Base-by-base conservation (phyloP, 768 basidiomycete species). In the Pulveroboletus sp. region DNA sequence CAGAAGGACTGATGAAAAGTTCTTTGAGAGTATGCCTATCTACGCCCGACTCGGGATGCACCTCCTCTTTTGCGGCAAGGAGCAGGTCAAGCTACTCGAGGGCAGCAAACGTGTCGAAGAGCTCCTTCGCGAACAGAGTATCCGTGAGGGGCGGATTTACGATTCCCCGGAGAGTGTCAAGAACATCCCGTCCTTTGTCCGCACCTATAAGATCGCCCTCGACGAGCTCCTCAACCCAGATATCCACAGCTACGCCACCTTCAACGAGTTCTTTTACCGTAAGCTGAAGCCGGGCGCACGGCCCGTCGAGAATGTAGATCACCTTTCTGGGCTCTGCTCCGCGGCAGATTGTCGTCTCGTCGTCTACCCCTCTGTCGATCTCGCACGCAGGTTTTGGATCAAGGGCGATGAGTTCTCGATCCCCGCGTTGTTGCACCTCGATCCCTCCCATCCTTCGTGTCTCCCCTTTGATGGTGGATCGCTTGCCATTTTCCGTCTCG, bases 251-350 rank as follows among this genome's bases (percentile, higher is more conserved):
- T 91, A 91, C 64, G 68, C 67, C 57, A 80, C 69, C 11, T 89
- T 93, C 74, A 93, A 92, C 68, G 74, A 82, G 6, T 91, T 93
- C 73, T 93, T 93, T 72, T 56, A 46, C 43, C 78, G 82, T 37
- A 76, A 80, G 59, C 72, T 90, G 46, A 76, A 74, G 50, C 71
- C 78, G 0, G 78, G 65, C 5, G 82, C 80, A 5, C 78, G 89
- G 6, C 84, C 84, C 0, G 75, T 86, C 28, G 73, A 81, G 43
- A 73, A 78, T 8, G 76, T 71, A 6, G 67, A 76, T 1, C 76
- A 86, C 50, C 73, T 77, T 0, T 56, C 61, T 5, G 73, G 75
- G 26, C 68, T 91, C 38, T 80, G 80, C 59, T 81, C 79, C 15
- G 80, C 81, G 0, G 89, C 90, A 0, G 89, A 93, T 57, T 85